Base-by-base conservation (phyloP, 2,329 filamentous ascomycete genomes). In the Sporothrix inflata region DNA sequence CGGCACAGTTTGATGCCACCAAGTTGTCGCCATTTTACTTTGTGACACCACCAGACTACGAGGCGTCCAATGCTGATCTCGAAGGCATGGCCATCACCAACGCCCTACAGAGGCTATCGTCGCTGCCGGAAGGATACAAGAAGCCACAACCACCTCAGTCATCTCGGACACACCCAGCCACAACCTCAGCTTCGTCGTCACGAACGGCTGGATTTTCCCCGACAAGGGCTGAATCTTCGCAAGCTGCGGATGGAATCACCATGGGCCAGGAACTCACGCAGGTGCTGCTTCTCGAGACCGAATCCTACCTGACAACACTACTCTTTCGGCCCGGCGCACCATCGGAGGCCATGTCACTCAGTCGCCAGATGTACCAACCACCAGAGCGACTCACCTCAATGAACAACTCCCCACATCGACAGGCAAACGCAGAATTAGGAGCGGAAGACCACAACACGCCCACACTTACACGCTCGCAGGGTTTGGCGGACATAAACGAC, bases 11-110 rank as follows among this genome's bases (percentile, higher is more conserved):
- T 14, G 49, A 69, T 16, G 49, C 34, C n/a, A 55, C 49, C 1
- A 55, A 42, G 49, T n/a, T 42, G 1, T 57, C 66, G 1, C 49
- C 66, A 5, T 69, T 69, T 19, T 69, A 69, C n/a, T 69, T 69
- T 14, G 19, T 14, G 1, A 69, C 34, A 14, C 49, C 21, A 8
- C 49, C 66, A 1, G 49, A 27, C 34, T 27, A 55, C 11, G 66
- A 55, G 21, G 34, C 49, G 1, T 30, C 47, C n/a, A 69, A 24
- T 19, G 34, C 66, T 2, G 14, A 27, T 12, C 34, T n/a, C 4
- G 49, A 69, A 7, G 34, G 21, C n/a, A 55, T 55, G 2, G 34
- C 21, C 19, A 55, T 55, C 5, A 45, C 66, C 24, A 69, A 42
- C 3, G 66, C 66, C 0, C 16, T 69, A 12, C 49, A 55, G 14